Conservation (phyloP, 2,329 filamentous ascomycete genomes). For the Phoma sp. region DNA sequence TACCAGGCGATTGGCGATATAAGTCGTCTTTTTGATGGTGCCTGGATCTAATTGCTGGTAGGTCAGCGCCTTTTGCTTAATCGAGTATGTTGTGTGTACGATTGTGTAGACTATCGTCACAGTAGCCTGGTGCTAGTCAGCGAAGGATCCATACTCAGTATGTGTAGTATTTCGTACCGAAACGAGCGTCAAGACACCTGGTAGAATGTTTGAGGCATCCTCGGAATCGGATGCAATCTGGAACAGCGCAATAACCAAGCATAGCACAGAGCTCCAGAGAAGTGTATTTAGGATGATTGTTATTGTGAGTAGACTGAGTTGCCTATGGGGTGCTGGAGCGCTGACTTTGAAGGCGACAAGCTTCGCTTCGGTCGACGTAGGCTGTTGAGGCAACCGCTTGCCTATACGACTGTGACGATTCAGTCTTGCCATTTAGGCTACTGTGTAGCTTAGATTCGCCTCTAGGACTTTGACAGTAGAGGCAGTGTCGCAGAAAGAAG, state of each 20-base stretch:
- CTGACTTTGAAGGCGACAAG: slow-evolving; percentile 3
- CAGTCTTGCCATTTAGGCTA: slow-evolving; percentile 3
- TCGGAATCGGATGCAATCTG: slow-evolving; percentile 36
- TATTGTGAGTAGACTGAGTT: slow-evolving; percentile 43
- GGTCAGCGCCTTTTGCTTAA: slow-evolving; percentile 41
- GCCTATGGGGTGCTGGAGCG: slow-evolving; percentile 31
- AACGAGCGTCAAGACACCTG: slow-evolving; percentile 40
- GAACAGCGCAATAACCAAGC: slow-evolving; percentile 37
- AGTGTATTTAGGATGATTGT: slow-evolving; percentile 44
- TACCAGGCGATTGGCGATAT: slow-evolving; percentile 42
- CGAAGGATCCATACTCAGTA: slow-evolving; percentile 1
- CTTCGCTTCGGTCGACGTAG: not conserved
- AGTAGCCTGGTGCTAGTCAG: slow-evolving; percentile 34
- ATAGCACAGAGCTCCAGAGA: slow-evolving; percentile 42
- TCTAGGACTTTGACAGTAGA: not conserved
- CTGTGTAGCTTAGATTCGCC: not conserved
- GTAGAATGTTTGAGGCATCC: slow-evolving; percentile 38
- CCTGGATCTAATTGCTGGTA: slow-evolving; percentile 31
- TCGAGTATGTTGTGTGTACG: slow-evolving; percentile 44
- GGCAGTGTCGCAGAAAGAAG: not conserved
- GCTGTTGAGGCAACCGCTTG: not conserved
- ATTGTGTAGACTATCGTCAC: slow-evolving; percentile 43
- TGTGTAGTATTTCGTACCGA: slow-evolving; percentile 32
- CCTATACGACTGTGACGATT: slow-evolving; percentile 8
- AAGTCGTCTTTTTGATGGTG: slow-evolving; percentile 38